phyloP scores from a whole-genome alignment of 2,329 filamentous ascomycete species.

The Cladosporium oxysporum region DNA sequence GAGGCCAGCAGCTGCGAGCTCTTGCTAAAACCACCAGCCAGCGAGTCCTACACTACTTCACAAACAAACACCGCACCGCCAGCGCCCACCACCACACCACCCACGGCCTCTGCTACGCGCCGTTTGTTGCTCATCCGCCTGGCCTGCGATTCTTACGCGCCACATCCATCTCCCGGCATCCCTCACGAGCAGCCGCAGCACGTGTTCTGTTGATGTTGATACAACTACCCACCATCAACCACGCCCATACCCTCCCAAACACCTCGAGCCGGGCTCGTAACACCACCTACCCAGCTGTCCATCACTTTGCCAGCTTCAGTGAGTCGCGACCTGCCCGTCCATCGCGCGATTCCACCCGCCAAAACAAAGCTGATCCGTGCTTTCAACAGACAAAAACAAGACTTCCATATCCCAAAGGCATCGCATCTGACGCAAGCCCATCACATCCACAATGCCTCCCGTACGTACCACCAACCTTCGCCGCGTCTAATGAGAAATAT shows the following conservation, averaged over 20 bases:
- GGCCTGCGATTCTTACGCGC: slow-evolving; percentile 25
- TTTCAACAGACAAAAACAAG: slow-evolving; percentile 29
- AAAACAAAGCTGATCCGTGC: slow-evolving; percentile 32
- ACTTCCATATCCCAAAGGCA: slow-evolving; percentile 19
- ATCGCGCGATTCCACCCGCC: slow-evolving; percentile 13
- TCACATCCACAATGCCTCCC: slow-evolving; percentile 39
- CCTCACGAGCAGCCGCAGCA: slow-evolving; percentile 22
- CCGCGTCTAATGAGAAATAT: slow-evolving; percentile 30
- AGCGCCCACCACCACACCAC: slow-evolving; percentile 21
- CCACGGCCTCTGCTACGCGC: slow-evolving; percentile 11
- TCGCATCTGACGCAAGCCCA: slow-evolving; percentile 28
- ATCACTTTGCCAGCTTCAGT: slow-evolving; percentile 23
- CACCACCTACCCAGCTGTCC: slow-evolving; percentile 24
- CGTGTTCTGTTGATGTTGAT: slow-evolving; percentile 36
- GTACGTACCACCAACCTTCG: slow-evolving; percentile 31
- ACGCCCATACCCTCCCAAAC: slow-evolving; percentile 28
- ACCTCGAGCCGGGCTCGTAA: slow-evolving; percentile 28
- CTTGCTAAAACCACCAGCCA: slow-evolving; percentile 2
- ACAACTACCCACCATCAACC: slow-evolving; percentile 24
- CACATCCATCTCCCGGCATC: slow-evolving; percentile 26
- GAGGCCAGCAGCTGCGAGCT: neutral
- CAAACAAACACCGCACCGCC: slow-evolving; percentile 17
- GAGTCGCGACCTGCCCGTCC: slow-evolving; percentile 18
- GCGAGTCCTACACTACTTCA: slow-evolving; percentile 10
- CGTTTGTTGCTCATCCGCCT: slow-evolving; percentile 25